Evolutionary conservation across 306 rosid species (phyloP), one percentile per base, ranked within the genome.

Genomic region (Vicia faba): DNA sequence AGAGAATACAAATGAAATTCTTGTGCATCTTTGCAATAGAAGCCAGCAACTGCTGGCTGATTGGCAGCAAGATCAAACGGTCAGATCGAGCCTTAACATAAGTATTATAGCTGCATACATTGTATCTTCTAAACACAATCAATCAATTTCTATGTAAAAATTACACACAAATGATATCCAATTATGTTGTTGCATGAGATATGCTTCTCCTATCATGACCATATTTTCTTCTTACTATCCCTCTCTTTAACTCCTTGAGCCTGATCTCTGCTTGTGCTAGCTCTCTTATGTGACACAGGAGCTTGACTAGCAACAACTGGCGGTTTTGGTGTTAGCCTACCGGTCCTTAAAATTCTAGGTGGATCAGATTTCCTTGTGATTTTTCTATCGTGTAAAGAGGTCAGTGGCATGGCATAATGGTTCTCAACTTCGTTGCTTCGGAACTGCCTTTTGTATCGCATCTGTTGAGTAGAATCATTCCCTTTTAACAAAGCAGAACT

Each of bases 331-430:
- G 69, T 51, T 73, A 89, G 57, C 71, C 87, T 91, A 38, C 64
- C 77, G 46, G 80, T 16, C 55, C 89, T 81, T 35, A 83, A 70
- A 71, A 85, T 48, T 71, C 26, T 87, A 11, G 95, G 88, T 8
- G 97, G 97, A 55, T 91, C 95, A 55, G 97, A 91, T 79, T 88
- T 91, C 84, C 95, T 81, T 46, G 66, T 57, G 19, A 83, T 45
- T 70, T 71, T 91, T 48, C 76, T 78, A 40, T 78, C 82, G 5
- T 71, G 71, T 9, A 85, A 71, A 16, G 82, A 71, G 59, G 76
- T 55, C 0, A 72, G 56, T 0, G 88, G 25, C 9, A 78, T 29
- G 33, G 19, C 63, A 59, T 15, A 53, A 28, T 76, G 70, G 85
- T 84, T 91, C 79, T 88, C 97, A 61, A 71, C 72, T 45, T 90